Evolutionary conservation across 2,329 filamentous ascomycete genomes (phyloP).

Genomic region (Paecilomyces niveus): DNA sequence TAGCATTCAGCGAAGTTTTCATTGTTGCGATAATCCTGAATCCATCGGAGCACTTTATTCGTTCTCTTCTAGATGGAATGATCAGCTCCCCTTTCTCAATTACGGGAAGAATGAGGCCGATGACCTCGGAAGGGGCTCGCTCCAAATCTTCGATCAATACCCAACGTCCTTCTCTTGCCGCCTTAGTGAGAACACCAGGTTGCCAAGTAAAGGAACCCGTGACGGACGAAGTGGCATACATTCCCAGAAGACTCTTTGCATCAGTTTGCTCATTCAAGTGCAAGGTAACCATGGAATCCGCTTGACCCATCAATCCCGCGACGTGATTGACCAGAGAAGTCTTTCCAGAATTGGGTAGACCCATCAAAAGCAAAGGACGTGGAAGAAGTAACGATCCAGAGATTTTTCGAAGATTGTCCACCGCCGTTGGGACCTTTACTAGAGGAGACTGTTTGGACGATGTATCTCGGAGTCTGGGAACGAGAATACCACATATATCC

Average conservation of each 20-base stretch:
- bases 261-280: constrained; percentile 98
- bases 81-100: constrained; percentile 88
- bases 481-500: constrained; percentile 58
- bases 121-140: constrained; percentile 86
- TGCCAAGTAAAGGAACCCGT: constrained; percentile 90
- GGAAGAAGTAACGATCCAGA: constrained; percentile 59
- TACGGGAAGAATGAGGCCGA: constrained; percentile 84
- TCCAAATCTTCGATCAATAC: constrained; percentile 96
- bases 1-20: constrained; percentile 58
- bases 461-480: constrained; percentile 51
- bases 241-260: constrained; percentile 88
- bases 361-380: constrained; percentile 72
- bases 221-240: constrained; percentile 83
- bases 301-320: constrained; percentile 70
- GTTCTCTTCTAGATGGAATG: constrained; percentile 83
- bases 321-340: constrained; percentile 78
- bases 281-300: constrained; percentile 79
- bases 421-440: constrained; percentile 66
- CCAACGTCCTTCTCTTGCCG: constrained; percentile 91
- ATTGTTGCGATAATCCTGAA: constrained; percentile 93
- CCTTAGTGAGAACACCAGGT: constrained; percentile 85
- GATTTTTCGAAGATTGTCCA: constrained; percentile 62
- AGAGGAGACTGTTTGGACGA: constrained; percentile 46
- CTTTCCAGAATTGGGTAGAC: constrained; percentile 82
- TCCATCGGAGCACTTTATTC: constrained; percentile 69